Conservation (phyloP, 2,329 filamentous ascomycete genomes). For the Fusarium neocosmosporiellum region DNA sequence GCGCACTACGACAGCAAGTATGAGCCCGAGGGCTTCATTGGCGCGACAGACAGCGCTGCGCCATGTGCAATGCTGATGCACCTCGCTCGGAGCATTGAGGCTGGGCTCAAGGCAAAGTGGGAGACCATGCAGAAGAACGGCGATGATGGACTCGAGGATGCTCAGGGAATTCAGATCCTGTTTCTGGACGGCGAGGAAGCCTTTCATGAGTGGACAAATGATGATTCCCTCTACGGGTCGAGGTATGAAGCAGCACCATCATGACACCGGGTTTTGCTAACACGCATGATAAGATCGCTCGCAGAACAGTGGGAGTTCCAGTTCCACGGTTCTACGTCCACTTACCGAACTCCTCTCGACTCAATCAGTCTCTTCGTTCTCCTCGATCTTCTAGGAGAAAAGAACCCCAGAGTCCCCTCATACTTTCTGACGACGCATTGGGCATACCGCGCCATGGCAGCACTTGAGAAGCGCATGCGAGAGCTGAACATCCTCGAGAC, state of each 20-base stretch:
- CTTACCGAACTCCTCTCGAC: slow-evolving; percentile 77
- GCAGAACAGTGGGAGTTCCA: slow-evolving; percentile 84
- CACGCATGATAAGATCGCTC: slow-evolving; percentile 63
- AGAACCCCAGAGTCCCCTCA: slow-evolving; percentile 78
- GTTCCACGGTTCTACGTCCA: slow-evolving; percentile 76
- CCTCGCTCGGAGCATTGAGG: slow-evolving; percentile 82
- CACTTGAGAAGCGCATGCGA: slow-evolving; percentile 79
- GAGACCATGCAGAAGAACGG: slow-evolving; percentile 73
- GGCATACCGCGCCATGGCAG: slow-evolving; percentile 84
- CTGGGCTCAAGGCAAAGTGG: slow-evolving; percentile 85
- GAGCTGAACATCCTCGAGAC: slow-evolving; percentile 74
- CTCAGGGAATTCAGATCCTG: slow-evolving; percentile 87
- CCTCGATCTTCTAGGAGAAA: slow-evolving; percentile 85
- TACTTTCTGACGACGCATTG: slow-evolving; percentile 94
- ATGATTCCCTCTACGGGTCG: slow-evolving; percentile 89
- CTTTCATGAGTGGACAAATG: slow-evolving; percentile 81
- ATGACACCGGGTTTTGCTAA: neutral
- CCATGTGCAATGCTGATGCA: slow-evolving; percentile 96
- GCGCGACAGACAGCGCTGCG: slow-evolving; percentile 92
- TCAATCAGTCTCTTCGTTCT: slow-evolving; percentile 91
- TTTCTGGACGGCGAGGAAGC: slow-evolving; percentile 96
- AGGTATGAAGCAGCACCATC: slow-evolving; percentile 62
- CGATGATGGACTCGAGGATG: slow-evolving; percentile 71
- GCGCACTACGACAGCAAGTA: slow-evolving; percentile 95
- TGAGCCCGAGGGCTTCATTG: slow-evolving; percentile 86